These are phyloP conservation scores for Fimicolochytrium jonesii DNA, from an alignment of 192 early-diverging fungal species.

Conservation along the genomic window DNA sequence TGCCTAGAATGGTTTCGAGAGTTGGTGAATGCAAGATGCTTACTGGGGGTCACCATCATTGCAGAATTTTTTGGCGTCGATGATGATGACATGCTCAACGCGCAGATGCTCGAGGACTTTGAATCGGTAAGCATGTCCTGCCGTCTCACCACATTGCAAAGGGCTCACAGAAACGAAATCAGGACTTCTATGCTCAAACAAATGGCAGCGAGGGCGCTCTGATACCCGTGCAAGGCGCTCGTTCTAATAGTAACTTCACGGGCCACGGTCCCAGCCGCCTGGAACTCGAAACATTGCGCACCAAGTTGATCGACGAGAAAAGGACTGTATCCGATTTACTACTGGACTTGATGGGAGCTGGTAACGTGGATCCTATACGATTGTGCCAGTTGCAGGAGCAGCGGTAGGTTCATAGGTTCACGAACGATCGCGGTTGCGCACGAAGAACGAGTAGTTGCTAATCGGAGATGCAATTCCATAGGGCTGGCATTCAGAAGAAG, in stretches of 20 bases:
- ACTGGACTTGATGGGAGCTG: constrained; percentile 6
- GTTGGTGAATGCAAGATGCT: background rate
- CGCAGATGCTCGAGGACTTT: too few relatives aligned
- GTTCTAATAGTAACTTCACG: background rate
- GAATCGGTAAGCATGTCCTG: too few relatives aligned
- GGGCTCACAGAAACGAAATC: background rate
- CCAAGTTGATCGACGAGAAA: background rate
- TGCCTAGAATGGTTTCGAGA: background rate
- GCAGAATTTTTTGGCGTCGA: too few relatives aligned
- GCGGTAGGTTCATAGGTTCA: background rate
- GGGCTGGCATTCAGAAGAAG: background rate
- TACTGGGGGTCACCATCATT: too few relatives aligned
- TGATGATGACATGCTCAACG: too few relatives aligned
- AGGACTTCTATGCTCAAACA: too few relatives aligned
- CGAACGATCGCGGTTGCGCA: too few relatives aligned
- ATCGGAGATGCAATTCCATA: background rate
- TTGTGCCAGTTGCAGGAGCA: background rate
- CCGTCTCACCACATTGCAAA: too few relatives aligned
- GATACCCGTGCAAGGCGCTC: background rate
- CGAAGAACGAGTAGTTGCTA: too few relatives aligned
- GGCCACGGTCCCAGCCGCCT: background rate
- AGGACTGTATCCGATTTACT: constrained; percentile 10
- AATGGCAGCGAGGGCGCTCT: too few relatives aligned
- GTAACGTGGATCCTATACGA: background rate
- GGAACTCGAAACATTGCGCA: constrained; percentile 2